A percentile compares a stretch with the other conserved stretches of the same genome.
Conservation (phyloP, 257 asterid species). For the Solanum bukasovii region DNA sequence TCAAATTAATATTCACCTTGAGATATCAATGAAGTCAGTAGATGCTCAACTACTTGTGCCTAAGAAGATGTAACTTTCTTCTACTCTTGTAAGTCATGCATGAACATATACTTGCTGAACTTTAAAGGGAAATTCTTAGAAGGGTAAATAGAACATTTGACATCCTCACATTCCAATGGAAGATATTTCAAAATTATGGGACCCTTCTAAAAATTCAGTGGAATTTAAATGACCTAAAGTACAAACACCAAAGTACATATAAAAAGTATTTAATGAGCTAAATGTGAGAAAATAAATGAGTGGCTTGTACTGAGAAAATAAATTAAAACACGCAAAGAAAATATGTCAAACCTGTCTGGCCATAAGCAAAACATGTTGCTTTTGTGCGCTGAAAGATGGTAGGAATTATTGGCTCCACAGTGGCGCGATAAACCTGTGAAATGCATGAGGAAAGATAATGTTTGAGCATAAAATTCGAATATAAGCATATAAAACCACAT, state of each 20-base stretch:
- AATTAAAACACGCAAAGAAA: neutral
- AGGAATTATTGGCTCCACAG: conserved; percentile 98
- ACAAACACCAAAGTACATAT: neutral
- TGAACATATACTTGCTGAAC: neutral
- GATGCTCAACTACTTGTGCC: neutral
- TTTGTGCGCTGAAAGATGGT: conserved; percentile 94
- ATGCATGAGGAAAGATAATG: conserved; percentile 3
- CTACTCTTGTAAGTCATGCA: neutral
- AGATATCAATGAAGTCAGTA: neutral
- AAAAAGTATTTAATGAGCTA: neutral
- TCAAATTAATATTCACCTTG: neutral
- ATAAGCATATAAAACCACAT: neutral
- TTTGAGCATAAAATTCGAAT: neutral
- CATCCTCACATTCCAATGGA: neutral
- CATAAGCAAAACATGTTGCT: conserved; percentile 99
- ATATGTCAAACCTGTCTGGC: conserved; percentile 77
- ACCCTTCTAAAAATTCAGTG: neutral
- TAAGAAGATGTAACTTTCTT: neutral
- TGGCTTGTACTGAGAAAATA: neutral
- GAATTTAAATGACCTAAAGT: neutral
- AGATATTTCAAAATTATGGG: neutral
- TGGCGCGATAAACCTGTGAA: conserved; percentile 74
- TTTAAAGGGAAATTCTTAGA: neutral
- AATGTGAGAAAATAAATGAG: neutral
- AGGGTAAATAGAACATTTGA: neutral